A percentile compares a stretch with the other conserved stretches of the same genome.
These are phyloP conservation scores for Pestalotiopsis sp. DNA, from an alignment of 2,329 filamentous ascomycete species.

Conservation along the genomic window DNA sequence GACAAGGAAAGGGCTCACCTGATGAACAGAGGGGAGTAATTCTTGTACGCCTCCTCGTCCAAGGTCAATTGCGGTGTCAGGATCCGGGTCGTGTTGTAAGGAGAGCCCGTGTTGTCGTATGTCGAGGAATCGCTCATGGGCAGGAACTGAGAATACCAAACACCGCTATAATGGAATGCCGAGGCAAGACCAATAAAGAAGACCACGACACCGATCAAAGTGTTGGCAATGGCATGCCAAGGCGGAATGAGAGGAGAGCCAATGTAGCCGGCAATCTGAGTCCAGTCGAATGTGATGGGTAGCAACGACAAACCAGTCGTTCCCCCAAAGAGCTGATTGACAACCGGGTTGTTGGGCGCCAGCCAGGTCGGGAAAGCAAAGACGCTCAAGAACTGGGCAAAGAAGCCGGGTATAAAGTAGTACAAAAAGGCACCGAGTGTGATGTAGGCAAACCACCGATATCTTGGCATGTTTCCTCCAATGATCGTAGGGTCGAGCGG, in stretches of 20 bases:
- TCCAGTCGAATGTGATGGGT: conserved; percentile 79
- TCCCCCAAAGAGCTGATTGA: conserved; percentile 77
- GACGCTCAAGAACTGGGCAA: conserved; percentile 70
- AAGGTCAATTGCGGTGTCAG: conserved; percentile 64
- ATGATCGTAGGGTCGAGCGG: conserved; percentile 52
- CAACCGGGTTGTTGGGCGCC: conserved; percentile 64
- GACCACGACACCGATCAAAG: conserved; percentile 65
- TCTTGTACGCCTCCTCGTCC: conserved; percentile 64
- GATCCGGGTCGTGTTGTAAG: conserved; percentile 67
- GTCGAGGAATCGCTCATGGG: conserved; percentile 72
- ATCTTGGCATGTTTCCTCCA: conserved; percentile 68
- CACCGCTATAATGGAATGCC: conserved; percentile 65
- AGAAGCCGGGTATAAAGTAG: conserved; percentile 71
- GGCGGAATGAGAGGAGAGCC: conserved; percentile 71
- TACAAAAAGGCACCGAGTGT: conserved; percentile 62
- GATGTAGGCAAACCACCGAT: conserved; percentile 64
- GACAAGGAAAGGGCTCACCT: conserved; percentile 36
- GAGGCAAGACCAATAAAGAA: conserved; percentile 66
- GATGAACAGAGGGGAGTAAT: conserved; percentile 70
- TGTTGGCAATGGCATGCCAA: conserved; percentile 76
- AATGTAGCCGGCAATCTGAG: conserved; percentile 69
- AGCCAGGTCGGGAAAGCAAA: conserved; percentile 77
- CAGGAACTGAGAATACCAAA: conserved; percentile 66
- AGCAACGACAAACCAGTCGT: conserved; percentile 68
- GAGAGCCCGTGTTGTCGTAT: conserved; percentile 69